phyloP scores from a whole-genome alignment of 305 asterid genomes.

The Ilex paraguariensis region DNA sequence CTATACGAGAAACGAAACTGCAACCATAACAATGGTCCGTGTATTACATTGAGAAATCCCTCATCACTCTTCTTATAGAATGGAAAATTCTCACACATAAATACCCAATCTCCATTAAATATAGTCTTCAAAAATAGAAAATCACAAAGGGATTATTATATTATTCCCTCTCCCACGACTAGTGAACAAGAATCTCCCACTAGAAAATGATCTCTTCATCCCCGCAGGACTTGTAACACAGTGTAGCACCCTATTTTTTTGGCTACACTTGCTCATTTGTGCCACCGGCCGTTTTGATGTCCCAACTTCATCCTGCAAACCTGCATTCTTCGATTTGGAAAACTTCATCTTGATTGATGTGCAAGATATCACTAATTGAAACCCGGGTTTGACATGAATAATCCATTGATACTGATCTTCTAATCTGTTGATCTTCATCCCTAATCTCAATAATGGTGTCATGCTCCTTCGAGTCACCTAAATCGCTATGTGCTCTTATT shows the following conservation, averaged over 20 bases:
- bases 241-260: conserved; percentile 10
- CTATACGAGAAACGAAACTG: too few species aligned
- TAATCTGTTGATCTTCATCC: not conserved
- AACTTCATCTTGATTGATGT: conserved; percentile 17
- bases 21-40: too few species aligned
- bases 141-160: conserved; percentile 27
- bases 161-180: conserved; percentile 27
- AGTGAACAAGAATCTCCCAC: conserved; percentile 38
- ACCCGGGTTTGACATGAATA: conserved; percentile 10
- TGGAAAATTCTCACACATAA: too few species aligned
- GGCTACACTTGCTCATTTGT: conserved; percentile 20
- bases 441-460: conserved; percentile 1
- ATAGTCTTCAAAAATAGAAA: too few species aligned
- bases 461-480: not conserved
- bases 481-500: not conserved
- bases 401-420: conserved; percentile 37
- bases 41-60: too few species aligned
- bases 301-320: conserved; percentile 15
- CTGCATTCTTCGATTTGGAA: conserved; percentile 7
- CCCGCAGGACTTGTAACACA: conserved; percentile 14
- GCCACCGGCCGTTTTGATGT: conserved; percentile 18
- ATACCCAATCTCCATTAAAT: too few species aligned
- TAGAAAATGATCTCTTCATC: conserved; percentile 42
- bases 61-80: too few species aligned
- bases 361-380: conserved; percentile 31